Conservation (phyloP, 2,329 filamentous ascomycete species). For the Tetracladium maxilliforme region DNA sequence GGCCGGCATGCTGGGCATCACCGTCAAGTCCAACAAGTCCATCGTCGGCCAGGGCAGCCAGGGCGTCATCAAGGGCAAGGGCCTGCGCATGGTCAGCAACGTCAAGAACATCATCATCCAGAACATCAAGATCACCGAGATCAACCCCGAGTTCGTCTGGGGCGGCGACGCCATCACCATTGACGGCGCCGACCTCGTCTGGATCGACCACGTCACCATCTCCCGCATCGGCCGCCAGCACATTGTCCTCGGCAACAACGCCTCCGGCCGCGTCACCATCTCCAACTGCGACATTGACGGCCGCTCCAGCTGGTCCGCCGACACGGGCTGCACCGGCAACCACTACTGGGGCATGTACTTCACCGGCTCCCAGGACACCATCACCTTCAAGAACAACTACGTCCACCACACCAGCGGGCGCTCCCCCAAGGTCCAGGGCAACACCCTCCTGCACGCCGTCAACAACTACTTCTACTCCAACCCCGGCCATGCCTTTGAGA, state of each 20-base stretch:
- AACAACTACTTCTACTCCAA: constrained; percentile 47
- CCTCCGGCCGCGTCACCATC: constrained; percentile 40
- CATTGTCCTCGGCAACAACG: constrained; percentile 38
- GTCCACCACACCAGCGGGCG: constrained; percentile 42
- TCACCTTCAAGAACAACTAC: constrained; percentile 47
- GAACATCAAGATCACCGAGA: constrained; percentile 36
- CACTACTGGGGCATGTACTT: constrained; percentile 48
- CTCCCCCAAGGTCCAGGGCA: constrained; percentile 36
- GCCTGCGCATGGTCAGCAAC: constrained; percentile 11
- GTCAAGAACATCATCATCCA: constrained; percentile 12
- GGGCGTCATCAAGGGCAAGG: constrained; percentile 13
- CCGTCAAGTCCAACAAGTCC: constrained; percentile 11
- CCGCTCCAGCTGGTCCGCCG: constrained; percentile 33
- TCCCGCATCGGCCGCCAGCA: constrained; percentile 44
- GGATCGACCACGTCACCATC: constrained; percentile 37
- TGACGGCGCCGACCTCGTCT: constrained; percentile 16
- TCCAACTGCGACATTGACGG: constrained; percentile 47
- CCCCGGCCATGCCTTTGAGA: constrained; percentile 42
- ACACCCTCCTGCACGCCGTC: constrained; percentile 39
- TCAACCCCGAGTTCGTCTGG: constrained; percentile 45
- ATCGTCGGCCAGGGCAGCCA: constrained; percentile 11
- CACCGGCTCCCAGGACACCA: constrained; percentile 35
- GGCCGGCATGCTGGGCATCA: constrained; percentile 10
- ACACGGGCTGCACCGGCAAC: constrained; percentile 39
- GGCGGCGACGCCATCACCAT: constrained; percentile 22